A percentile compares a stretch with the other conserved stretches of the same genome.
Conservation (phyloP, 345 rosid genomes). For the Cochlearia excelsa region DNA sequence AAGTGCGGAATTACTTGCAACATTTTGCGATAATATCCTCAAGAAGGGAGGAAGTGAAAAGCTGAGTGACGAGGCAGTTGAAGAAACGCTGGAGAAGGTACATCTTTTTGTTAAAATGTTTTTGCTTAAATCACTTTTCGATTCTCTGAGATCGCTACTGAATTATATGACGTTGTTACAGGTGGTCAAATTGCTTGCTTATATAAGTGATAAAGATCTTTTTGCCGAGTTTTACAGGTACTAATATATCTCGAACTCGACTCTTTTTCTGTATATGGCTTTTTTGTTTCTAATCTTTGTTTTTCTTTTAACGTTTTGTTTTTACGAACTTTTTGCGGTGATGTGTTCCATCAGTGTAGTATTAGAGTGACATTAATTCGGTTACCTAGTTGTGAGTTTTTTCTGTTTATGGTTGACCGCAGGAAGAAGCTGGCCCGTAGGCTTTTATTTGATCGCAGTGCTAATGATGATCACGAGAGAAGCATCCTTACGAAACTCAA, state of each 20-base stretch:
- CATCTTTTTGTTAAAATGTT: neutral
- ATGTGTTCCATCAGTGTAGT: neutral
- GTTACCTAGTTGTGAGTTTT: conserved; percentile 8
- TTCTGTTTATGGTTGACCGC: conserved; percentile 9
- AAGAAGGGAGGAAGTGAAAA: conserved; percentile 45
- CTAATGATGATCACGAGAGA: conserved; percentile 71
- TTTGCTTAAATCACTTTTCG: conserved; percentile 5
- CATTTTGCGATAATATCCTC: conserved; percentile 43
- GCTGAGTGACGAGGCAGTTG: conserved; percentile 43
- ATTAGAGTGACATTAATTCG: neutral
- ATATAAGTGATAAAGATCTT: conserved; percentile 78
- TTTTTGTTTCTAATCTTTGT: neutral
- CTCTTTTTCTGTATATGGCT: neutral
- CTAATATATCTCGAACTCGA: neutral
- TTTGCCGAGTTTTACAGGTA: conserved; percentile 85
- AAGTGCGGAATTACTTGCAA: conserved; percentile 42
- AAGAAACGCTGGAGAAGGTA: conserved; percentile 45
- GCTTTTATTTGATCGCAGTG: conserved; percentile 69
- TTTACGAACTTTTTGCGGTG: conserved; percentile 1
- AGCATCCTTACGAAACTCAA: conserved; percentile 73
- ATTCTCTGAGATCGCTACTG: neutral
- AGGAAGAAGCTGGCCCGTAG: conserved; percentile 68
- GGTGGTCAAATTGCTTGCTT: conserved; percentile 91
- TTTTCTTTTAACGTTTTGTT: conserved; percentile 5
- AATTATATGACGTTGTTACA: conserved; percentile 32